These are phyloP conservation scores for Termitomyces sp. DNA, from an alignment of 1,284 basidiomycete genomes.

Conservation along the genomic window DNA sequence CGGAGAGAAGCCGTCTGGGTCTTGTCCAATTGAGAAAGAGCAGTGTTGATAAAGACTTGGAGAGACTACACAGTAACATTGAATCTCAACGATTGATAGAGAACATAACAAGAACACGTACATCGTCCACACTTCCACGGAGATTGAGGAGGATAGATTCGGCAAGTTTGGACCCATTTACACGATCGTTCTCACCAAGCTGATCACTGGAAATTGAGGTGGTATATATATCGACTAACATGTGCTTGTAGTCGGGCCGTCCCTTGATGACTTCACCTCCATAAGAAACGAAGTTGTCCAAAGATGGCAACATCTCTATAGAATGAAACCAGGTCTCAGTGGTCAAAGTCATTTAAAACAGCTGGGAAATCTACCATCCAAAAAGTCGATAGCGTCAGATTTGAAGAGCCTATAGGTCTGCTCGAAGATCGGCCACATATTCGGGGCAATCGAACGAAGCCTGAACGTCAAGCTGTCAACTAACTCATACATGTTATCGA, in stretches of 20 bases:
- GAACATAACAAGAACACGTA: slow-evolving; percentile 27
- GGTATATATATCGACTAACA: slow-evolving; percentile 82
- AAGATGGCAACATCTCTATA: slow-evolving; percentile 81
- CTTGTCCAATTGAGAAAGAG: slow-evolving; percentile 54
- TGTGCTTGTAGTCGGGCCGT: slow-evolving; percentile 72
- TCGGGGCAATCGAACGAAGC: slow-evolving; percentile 68
- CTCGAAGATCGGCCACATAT: slow-evolving; percentile 87
- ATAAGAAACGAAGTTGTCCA: slow-evolving; percentile 89
- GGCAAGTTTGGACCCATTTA: slow-evolving; percentile 83
- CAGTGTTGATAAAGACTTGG: slow-evolving; percentile 54
- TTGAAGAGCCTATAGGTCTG: slow-evolving; percentile 85
- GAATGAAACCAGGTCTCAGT: background rate
- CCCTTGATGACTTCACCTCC: slow-evolving; percentile 74
- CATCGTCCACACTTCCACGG: slow-evolving; percentile 73
- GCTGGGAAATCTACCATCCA: slow-evolving; percentile 53
- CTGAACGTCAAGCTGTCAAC: slow-evolving; percentile 86
- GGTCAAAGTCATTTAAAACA: background rate
- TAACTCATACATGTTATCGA: slow-evolving; percentile 86
- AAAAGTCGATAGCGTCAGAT: slow-evolving; percentile 78
- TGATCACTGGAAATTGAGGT: slow-evolving; percentile 69
- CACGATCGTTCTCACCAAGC: slow-evolving; percentile 78
- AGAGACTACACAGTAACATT: slow-evolving; percentile 27
- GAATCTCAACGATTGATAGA: background rate
- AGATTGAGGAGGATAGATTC: slow-evolving; percentile 82
- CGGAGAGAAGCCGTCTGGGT: slow-evolving; percentile 61